Conservation (phyloP, 169 alveolate genomes). For the Perkinsus olseni region DNA sequence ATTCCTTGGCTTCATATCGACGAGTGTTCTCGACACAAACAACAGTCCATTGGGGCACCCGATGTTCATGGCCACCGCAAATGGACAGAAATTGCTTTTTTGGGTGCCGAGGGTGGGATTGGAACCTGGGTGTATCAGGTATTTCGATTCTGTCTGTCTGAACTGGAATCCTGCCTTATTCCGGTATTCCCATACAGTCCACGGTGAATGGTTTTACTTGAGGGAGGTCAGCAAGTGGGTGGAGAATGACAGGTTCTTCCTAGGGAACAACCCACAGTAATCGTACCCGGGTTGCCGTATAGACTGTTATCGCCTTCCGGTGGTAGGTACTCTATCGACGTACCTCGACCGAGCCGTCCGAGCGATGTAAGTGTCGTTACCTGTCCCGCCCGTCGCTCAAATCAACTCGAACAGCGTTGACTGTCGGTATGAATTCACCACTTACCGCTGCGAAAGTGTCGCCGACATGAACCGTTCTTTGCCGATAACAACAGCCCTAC, state of each 20-base stretch:
- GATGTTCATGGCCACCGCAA: background rate
- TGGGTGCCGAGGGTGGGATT: no score
- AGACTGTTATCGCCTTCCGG: background rate
- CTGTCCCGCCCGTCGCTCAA: no score
- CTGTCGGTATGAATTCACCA: no score
- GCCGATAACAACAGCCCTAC: no score
- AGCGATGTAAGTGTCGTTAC: background rate
- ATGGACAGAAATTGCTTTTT: no score
- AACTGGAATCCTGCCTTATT: background rate
- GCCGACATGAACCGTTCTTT: no score
- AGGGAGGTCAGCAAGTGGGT: background rate
- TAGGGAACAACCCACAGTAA: background rate
- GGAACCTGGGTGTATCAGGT: background rate
- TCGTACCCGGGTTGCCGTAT: background rate
- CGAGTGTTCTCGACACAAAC: no score
- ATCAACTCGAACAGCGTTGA: no score
- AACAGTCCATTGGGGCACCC: no score
- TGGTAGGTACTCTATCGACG: background rate
- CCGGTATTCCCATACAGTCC: background rate
- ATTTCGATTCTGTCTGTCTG: background rate
- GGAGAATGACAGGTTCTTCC: background rate
- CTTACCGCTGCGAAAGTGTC: no score
- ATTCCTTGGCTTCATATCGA: no score
- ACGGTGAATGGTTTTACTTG: background rate
- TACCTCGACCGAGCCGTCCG: background rate